Evolutionary conservation across 2,329 filamentous ascomycete species (phyloP).

Genomic region (Harringtonia lauricola): DNA sequence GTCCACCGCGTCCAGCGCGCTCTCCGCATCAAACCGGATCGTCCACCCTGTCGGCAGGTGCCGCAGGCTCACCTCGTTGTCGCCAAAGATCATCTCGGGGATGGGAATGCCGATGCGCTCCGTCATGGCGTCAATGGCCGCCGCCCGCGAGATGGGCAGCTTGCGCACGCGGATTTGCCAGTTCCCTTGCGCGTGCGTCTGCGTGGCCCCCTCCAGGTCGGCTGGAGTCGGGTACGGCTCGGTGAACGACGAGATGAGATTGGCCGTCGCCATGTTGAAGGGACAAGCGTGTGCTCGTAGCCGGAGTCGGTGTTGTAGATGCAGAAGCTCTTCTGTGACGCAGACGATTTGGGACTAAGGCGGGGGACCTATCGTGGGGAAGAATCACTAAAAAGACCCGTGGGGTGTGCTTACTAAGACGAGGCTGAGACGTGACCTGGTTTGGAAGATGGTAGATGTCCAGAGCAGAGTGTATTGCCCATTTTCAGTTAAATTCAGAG

Average conservation of each 20-base stretch:
- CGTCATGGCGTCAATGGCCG: conserved; percentile 78
- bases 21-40: conserved; percentile 72
- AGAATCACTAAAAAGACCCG: no score
- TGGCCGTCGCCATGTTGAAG: neutral
- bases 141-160: conserved; percentile 87
- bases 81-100: conserved; percentile 98
- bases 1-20: conserved; percentile 82
- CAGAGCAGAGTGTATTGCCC: no score
- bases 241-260: conserved; percentile 28
- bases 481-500: no score
- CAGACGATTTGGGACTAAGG: no score
- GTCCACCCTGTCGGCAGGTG: conserved; percentile 69
- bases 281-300: neutral
- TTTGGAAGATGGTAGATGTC: no score
- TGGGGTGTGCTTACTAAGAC: no score
- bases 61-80: conserved; percentile 71
- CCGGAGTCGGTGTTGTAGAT: no score
- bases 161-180: conserved; percentile 78
- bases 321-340: no score
- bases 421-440: no score
- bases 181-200: conserved; percentile 44
- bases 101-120: conserved; percentile 70
- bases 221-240: conserved; percentile 44
- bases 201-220: conserved; percentile 42
- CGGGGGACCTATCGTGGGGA: no score